Evolutionary conservation across 306 rosid genomes (phyloP), one percentile per base, ranked within the genome.

Genomic region (Trifolium dubium): DNA sequence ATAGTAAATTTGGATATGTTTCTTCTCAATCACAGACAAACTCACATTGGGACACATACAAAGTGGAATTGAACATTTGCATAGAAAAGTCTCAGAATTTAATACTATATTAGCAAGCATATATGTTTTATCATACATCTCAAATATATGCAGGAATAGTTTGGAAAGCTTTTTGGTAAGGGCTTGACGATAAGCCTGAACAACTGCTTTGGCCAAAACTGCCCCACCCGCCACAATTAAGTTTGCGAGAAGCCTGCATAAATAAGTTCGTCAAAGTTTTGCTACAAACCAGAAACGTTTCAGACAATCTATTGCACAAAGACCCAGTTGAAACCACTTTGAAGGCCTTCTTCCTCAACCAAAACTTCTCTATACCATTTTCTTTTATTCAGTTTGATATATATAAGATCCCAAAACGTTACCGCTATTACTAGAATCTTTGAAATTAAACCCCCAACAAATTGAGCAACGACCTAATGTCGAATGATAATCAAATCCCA

Each of bases 161-260:
- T 37, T 13, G 67, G 59, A 64, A 75, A 40, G 69, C 92, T 84
- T 84, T 90, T 97, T 90, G 10, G 87, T 8, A 74, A 92, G 86
- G 0, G 97, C 98, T 83, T 90, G 92, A 79, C 90, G 98, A 77
- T 90, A 92, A 29, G 97, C 98, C 73, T 85, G 91, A 75, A 85
- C 81, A 41, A 92, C 72, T 69, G 95, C 98, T 83, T 90, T 86
- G 19, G 86, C 95, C 86, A 92, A 69, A 65, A 90, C 83, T 61
- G 91, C 88, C 60, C 92, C 88, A 3, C 98, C 96, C 89, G 87
- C 84, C 61, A 92, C 90, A 56, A 92, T 66, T 60, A 92, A 81
- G 80, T 88, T 92, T 4, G 92, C 95, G 31, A 92, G 90, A 84
- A 71, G 97, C 98, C 98, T 92, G 94, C 49, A 77, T 31, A 80